A percentile compares a stretch with the other conserved stretches of the same genome.
Evolutionary conservation across 164 flowering plant genomes (phyloP).

Genomic region (grape (Vitis vinifera)): ASM3070453v1 NC_081822.1:22987501-22988000

Average conservation of each 20-base stretch:
- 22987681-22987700: constrained; percentile 52
- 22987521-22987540: too few relatives aligned
- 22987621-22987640: background rate
- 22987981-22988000: too few relatives aligned
- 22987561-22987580: too few relatives aligned
- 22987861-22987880: too few relatives aligned
- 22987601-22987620: background rate
- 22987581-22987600: background rate
- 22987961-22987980: background rate
- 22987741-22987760: constrained; percentile 81
- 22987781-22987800: constrained; percentile 62
- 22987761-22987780: constrained; percentile 91
- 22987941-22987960: background rate
- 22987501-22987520: too few relatives aligned
- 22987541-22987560: too few relatives aligned
- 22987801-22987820: constrained; percentile 81
- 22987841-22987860: constrained; percentile 15
- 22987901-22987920: background rate
- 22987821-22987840: constrained; percentile 98
- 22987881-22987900: background rate
- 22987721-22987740: constrained; percentile 92
- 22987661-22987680: constrained; percentile 1
- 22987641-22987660: constrained; percentile 3
- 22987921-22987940: background rate
- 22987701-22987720: constrained; percentile 71